Evolutionary conservation across 441 rosid species (phyloP).

Genomic region (Croton setiger): DNA sequence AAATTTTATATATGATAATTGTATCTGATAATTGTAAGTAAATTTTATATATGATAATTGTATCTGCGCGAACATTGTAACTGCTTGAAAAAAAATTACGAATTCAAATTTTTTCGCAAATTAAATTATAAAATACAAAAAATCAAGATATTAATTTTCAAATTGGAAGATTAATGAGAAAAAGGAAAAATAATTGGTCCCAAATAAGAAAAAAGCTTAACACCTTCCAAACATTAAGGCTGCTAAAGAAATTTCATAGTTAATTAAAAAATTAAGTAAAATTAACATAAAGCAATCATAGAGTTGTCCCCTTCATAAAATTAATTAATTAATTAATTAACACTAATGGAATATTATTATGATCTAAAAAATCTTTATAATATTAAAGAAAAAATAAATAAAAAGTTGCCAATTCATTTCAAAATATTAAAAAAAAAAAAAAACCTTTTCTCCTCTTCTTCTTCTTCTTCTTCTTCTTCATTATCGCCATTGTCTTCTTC

Average conservation of each 20-base stretch:
- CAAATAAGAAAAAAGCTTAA: neutral
- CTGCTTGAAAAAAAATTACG: too few species aligned
- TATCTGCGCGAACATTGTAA: too few species aligned
- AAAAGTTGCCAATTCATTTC: constrained; percentile 1
- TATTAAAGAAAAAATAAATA: neutral
- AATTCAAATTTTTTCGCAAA: too few species aligned
- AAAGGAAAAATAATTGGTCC: too few species aligned
- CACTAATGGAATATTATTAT: constrained; percentile 4
- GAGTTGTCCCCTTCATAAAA: constrained; percentile 19
- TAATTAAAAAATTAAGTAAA: constrained; percentile 11
- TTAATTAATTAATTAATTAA: constrained; percentile 15
- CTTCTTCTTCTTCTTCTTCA: neutral
- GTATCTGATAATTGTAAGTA: too few species aligned
- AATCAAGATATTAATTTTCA: too few species aligned
- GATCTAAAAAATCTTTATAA: constrained; percentile 20
- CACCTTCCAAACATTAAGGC: neutral
- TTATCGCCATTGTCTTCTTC: neutral
- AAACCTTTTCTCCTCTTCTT: constrained; percentile 22
- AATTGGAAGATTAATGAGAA: too few species aligned
- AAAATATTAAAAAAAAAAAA: constrained; percentile 30
- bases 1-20: too few species aligned
- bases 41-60: too few species aligned
- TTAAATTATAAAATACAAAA: too few species aligned
- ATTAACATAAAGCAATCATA: constrained; percentile 26
- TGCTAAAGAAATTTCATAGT: too few species aligned